A percentile compares a stretch with the other conserved stretches of the same genome.
Conservation (phyloP, 129 eudicot genomes). For the Helichrysum umbraculigerum region DNA sequence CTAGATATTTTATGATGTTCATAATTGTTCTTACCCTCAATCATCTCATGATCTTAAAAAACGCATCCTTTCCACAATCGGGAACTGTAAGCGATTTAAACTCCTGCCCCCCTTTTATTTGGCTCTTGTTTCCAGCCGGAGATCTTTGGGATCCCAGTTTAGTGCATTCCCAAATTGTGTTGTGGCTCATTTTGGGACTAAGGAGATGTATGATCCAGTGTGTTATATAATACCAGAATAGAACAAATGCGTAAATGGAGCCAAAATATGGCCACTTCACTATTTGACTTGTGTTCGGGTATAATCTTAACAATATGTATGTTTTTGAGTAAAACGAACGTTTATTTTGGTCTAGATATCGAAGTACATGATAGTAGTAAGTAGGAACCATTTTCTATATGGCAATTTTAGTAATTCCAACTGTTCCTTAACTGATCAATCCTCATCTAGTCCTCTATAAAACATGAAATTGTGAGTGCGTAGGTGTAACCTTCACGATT, state of each 20-base stretch:
- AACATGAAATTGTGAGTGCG: too few species aligned
- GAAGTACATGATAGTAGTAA: background rate
- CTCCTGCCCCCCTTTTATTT: background rate
- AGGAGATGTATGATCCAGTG: background rate
- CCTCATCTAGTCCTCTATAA: too few species aligned
- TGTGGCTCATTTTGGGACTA: background rate
- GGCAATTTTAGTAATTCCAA: background rate
- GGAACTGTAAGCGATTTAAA: background rate
- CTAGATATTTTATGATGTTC: background rate
- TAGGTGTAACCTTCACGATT: too few species aligned
- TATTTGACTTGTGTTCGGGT: background rate
- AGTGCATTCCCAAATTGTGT: background rate
- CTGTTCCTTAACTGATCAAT: too few species aligned
- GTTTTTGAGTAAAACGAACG: background rate
- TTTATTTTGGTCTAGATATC: background rate
- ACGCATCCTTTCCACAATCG: background rate
- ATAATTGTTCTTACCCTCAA: slow-evolving; percentile 4
- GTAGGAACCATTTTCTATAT: background rate
- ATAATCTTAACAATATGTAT: background rate
- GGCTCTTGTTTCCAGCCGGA: background rate
- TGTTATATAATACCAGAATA: slow-evolving; percentile 1
- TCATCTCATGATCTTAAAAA: background rate
- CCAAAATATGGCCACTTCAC: background rate
- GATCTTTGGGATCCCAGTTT: background rate
- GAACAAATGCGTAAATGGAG: background rate